Evolutionary conservation across 176 grass and related monocot species (phyloP).

Genomic region (Secale cereale): DNA sequence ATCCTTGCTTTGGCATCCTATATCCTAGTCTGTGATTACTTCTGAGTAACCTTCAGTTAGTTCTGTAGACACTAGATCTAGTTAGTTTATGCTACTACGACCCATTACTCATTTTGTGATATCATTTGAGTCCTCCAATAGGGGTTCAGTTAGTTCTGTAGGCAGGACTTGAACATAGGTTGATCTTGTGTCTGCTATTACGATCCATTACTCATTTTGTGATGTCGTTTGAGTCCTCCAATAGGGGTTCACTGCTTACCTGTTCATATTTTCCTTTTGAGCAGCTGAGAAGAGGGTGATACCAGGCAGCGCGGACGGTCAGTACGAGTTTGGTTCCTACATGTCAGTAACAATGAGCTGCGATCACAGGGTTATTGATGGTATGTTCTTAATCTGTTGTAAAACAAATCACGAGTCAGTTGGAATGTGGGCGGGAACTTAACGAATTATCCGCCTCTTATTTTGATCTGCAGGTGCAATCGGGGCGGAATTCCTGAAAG

Average conservation of each 20-base stretch:
- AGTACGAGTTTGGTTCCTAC: constrained; percentile 95
- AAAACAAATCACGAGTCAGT: background rate
- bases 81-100: no score
- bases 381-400: constrained; percentile 24
- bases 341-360: constrained; percentile 94
- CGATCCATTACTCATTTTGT: background rate
- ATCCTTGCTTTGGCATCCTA: background rate
- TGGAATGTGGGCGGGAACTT: background rate
- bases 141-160: background rate
- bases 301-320: constrained; percentile 49
- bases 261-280: background rate
- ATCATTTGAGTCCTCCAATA: no score
- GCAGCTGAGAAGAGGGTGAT: constrained; percentile 88
- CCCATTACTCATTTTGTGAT: no score
- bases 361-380: constrained; percentile 96
- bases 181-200: background rate
- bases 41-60: background rate
- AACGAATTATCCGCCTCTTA: background rate
- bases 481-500: constrained; percentile 84
- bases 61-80: no score
- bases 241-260: background rate
- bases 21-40: background rate
- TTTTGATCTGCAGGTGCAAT: constrained; percentile 55
- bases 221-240: background rate
- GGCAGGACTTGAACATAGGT: background rate